phyloP scores from a whole-genome alignment of 345 rosid species.

The Draba incana region DNA sequence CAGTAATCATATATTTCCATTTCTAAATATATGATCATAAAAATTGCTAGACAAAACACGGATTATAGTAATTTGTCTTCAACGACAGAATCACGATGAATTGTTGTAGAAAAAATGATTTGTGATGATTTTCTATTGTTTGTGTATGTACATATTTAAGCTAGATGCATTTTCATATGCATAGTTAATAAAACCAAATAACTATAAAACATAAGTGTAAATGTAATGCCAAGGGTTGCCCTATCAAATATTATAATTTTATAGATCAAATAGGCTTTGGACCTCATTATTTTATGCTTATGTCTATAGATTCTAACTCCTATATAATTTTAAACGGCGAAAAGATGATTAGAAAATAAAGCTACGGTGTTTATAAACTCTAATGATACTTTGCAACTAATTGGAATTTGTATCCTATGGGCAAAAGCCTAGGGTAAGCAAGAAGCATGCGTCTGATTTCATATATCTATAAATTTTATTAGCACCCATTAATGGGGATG shows the following conservation, averaged over 20 bases:
- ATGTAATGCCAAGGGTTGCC: conserved; percentile 1
- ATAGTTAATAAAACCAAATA: not conserved
- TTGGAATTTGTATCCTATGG: conserved; percentile 36
- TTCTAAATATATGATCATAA: not conserved
- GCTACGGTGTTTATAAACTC: conserved; percentile 22
- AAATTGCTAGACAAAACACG: too few species aligned
- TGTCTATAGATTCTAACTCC: conserved; percentile 15
- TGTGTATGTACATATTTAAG: not conserved
- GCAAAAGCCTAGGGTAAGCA: conserved; percentile 32
- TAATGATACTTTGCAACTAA: conserved; percentile 26
- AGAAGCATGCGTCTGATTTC: conserved; percentile 40
- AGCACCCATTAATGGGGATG: not conserved
- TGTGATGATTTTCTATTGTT: too few species aligned
- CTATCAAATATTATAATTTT: conserved; percentile 11
- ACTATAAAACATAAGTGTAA: not conserved
- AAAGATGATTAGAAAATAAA: conserved; percentile 11
- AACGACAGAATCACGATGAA: too few species aligned
- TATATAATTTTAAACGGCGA: not conserved
- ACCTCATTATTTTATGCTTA: not conserved
- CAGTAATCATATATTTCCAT: conserved; percentile 16
- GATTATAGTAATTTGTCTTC: too few species aligned
- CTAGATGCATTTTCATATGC: conserved; percentile 5
- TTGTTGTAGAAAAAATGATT: too few species aligned
- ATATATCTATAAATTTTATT: conserved; percentile 1
- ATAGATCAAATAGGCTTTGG: conserved; percentile 6